Evolutionary conservation across 352 stramenopile genomes (phyloP).

Genomic region (Globisporangium acanthophoron): DNA sequence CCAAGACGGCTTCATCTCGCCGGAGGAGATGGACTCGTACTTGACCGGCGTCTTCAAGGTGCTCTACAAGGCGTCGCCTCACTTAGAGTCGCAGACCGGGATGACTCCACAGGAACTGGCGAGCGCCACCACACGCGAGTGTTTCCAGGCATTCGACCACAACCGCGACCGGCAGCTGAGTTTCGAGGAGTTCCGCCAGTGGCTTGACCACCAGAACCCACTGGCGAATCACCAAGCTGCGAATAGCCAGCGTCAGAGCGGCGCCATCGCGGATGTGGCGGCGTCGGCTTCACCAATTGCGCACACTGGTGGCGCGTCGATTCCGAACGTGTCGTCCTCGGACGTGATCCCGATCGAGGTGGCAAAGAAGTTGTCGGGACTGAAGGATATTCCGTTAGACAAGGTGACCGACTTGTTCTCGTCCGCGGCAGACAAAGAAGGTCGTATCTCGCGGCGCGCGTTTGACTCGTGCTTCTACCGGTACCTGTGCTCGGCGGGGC

Average conservation of each 20-base stretch:
- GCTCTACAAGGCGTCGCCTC: conserved; percentile 76
- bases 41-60: conserved; percentile 84
- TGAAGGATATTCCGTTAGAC: conserved; percentile 56
- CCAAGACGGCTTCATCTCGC: conserved; percentile 75
- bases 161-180: conserved; percentile 75
- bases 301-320: not conserved
- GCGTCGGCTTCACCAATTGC: not conserved
- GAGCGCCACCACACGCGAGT: conserved; percentile 63
- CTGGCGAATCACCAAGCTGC: not conserved
- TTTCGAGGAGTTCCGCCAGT: conserved; percentile 76
- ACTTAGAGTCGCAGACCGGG: conserved; percentile 44
- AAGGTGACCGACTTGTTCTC: conserved; percentile 57
- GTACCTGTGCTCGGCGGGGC: conserved; percentile 41
- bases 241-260: not conserved
- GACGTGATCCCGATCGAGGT: conserved; percentile 55
- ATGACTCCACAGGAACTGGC: conserved; percentile 65
- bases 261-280: not conserved
- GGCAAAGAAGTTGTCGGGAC: conserved; percentile 63
- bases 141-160: conserved; percentile 69
- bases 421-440: conserved; percentile 33
- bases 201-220: conserved; percentile 61
- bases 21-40: conserved; percentile 78
- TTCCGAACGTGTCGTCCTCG: conserved; percentile 10
- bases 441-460: conserved; percentile 52
- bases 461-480: conserved; percentile 80